Conservation (phyloP, 1,139 yeast genomes). For the Diutina rugosa region DNA sequence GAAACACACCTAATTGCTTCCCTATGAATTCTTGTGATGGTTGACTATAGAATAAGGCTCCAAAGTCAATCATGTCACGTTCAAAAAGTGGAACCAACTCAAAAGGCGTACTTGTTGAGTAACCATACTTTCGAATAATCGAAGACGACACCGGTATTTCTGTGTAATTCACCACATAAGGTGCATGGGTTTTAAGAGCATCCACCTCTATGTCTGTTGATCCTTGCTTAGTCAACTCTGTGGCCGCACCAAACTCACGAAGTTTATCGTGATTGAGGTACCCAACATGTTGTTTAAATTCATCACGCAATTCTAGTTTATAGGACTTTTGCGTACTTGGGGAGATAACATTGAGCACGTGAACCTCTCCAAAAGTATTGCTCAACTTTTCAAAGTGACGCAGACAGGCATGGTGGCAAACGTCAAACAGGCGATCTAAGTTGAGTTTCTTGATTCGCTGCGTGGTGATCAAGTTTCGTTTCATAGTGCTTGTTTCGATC, state of each 20-base stretch:
- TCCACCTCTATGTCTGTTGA: neutral
- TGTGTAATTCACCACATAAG: slow-evolving; percentile 11
- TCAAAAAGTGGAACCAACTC: slow-evolving; percentile 26
- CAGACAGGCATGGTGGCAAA: slow-evolving; percentile 51
- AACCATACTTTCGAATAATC: slow-evolving; percentile 23
- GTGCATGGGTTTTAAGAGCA: neutral
- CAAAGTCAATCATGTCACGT: slow-evolving; percentile 42
- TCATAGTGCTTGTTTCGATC: slow-evolving; percentile 27
- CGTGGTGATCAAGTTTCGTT: slow-evolving; percentile 20
- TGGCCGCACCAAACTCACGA: neutral
- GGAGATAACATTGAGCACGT: slow-evolving; percentile 42
- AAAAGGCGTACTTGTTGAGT: slow-evolving; percentile 22
- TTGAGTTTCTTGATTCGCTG: slow-evolving; percentile 29
- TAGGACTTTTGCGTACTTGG: slow-evolving; percentile 19
- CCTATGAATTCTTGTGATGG: slow-evolving; percentile 29
- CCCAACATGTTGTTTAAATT: slow-evolving; percentile 20
- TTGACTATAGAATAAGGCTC: slow-evolving; percentile 35
- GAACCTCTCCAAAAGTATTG: slow-evolving; percentile 51
- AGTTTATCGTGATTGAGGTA: neutral
- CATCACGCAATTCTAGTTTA: slow-evolving; percentile 21
- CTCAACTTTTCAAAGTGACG: slow-evolving; percentile 48
- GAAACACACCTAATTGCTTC: slow-evolving; percentile 30
- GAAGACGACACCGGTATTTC: slow-evolving; percentile 23
- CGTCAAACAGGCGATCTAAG: slow-evolving; percentile 47
- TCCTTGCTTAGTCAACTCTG: neutral